Evolutionary conservation across 306 rosid species (phyloP).

Genomic region (Glycine latifolia): DNA sequence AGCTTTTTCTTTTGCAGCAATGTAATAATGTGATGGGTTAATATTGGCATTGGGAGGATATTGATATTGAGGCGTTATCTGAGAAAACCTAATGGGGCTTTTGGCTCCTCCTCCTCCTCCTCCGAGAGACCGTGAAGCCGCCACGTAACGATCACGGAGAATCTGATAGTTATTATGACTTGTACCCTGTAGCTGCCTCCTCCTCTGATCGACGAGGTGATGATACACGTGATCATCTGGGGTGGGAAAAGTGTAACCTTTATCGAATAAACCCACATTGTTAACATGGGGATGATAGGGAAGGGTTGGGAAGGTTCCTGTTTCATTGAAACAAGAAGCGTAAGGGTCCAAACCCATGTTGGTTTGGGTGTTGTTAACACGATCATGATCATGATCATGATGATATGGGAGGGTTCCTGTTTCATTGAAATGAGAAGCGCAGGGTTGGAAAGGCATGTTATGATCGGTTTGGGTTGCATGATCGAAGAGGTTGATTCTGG

Average conservation of each 20-base stretch:
- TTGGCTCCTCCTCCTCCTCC: too few relatives aligned
- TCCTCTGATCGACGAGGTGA: too few relatives aligned
- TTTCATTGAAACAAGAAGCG: conserved; percentile 27
- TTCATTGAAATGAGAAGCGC: conserved; percentile 41
- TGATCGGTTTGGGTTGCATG: conserved; percentile 34
- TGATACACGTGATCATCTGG: conserved; percentile 25
- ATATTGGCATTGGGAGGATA: conserved; percentile 33
- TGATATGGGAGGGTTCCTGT: conserved; percentile 12
- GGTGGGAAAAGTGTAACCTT: conserved; percentile 39
- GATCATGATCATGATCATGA: too few relatives aligned
- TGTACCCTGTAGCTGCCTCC: too few relatives aligned
- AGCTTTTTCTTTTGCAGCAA: conserved; percentile 41
- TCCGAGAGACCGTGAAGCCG: too few relatives aligned
- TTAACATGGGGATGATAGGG: neutral
- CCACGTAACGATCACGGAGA: too few relatives aligned
- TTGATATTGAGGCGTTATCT: too few relatives aligned
- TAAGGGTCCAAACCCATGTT: too few relatives aligned
- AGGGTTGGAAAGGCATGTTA: neutral
- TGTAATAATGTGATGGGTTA: neutral
- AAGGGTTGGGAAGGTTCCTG: neutral
- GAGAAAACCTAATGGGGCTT: neutral
- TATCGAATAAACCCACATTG: neutral
- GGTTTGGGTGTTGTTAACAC: conserved; percentile 12
- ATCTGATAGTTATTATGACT: too few relatives aligned
- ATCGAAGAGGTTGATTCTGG: conserved; percentile 50